A percentile compares a stretch with the other conserved stretches of the same genome.
These are phyloP conservation scores for Monosporozyma unispora DNA, from an alignment of 805 yeast species.

Conservation along the genomic window DNA sequence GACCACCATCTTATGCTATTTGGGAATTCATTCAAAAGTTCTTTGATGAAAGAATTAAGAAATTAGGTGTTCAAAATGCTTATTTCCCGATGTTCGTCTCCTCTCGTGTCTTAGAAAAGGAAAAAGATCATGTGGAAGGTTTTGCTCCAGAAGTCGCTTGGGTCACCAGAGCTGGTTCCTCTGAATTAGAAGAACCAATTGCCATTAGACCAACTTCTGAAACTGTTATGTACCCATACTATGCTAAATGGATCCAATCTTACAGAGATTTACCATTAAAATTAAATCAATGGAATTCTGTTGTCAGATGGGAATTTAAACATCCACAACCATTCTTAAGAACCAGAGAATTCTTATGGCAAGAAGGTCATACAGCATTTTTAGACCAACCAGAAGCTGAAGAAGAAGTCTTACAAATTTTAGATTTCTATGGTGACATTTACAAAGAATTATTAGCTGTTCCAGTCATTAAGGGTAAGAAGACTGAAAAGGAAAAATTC, in stretches of 20 bases:
- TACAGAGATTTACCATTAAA: slow-evolving; percentile 96
- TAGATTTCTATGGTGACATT: slow-evolving; percentile 75
- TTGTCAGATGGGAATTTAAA: slow-evolving; percentile 99
- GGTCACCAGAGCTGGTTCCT: slow-evolving; percentile 94
- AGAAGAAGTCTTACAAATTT: slow-evolving; percentile 74
- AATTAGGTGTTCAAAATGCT: slow-evolving; percentile 85
- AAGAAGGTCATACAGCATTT: slow-evolving; percentile 99
- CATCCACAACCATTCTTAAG: slow-evolving; percentile 99
- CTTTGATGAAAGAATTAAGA: slow-evolving; percentile 75
- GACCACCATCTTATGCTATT: slow-evolving; percentile 88
- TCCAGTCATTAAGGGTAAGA: slow-evolving; percentile 89
- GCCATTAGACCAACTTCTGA: slow-evolving; percentile 99
- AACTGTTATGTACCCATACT: slow-evolving; percentile 99
- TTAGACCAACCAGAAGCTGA: slow-evolving; percentile 74
- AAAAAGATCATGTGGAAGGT: slow-evolving; percentile 97
- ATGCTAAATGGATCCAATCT: slow-evolving; percentile 97
- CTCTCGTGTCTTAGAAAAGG: slow-evolving; percentile 84
- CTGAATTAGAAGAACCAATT: slow-evolving; percentile 94
- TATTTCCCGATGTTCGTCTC: slow-evolving; percentile 99
- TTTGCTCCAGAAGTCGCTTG: slow-evolving; percentile 99
- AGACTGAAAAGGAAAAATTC: slow-evolving; percentile 95
- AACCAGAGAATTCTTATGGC: slow-evolving; percentile 99
- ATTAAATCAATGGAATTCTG: slow-evolving; percentile 98
- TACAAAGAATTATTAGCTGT: slow-evolving; percentile 93
- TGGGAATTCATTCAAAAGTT: slow-evolving; percentile 92